Conservation (phyloP, 1,284 basidiomycete species). For the Ustilago crameri region DNA sequence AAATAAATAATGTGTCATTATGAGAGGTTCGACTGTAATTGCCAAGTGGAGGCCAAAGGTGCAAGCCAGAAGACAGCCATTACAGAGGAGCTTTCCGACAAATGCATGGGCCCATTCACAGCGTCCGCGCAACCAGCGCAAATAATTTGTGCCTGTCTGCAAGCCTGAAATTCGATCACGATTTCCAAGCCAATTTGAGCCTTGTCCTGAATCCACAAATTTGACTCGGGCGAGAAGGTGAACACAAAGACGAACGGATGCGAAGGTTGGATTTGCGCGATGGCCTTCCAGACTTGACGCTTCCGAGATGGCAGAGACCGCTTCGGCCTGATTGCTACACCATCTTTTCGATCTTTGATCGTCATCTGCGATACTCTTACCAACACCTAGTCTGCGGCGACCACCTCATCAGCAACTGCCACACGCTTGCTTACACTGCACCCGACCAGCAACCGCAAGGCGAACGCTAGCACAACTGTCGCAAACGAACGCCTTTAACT, state of each 20-base stretch:
- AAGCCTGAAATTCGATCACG: constrained; percentile 20
- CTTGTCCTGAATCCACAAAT: not conserved
- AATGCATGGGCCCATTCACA: constrained; percentile 20
- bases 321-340: constrained; percentile 6
- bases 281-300: not conserved
- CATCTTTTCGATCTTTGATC: constrained; percentile 1
- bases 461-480: not conserved
- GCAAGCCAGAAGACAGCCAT: not conserved
- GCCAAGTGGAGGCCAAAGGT: constrained; percentile 19
- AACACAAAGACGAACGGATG: constrained; percentile 12
- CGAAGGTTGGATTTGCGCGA: constrained; percentile 20
- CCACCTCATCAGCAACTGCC: not conserved
- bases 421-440: not conserved
- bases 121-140: not conserved
- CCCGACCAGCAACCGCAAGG: not conserved
- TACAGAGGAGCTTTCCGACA: not conserved
- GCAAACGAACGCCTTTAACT: not conserved
- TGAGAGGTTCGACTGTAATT: constrained; percentile 4
- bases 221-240: constrained; percentile 24
- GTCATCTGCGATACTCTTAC: constrained; percentile 3
- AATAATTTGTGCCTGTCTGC: not conserved
- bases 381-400: not conserved
- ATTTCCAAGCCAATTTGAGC: constrained; percentile 3
- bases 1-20: too few species aligned
- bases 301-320: not conserved